Evolutionary conservation across 768 basidiomycete genomes (phyloP), one percentile per base, ranked within the genome.

Genomic region (Russula sp.): DNA sequence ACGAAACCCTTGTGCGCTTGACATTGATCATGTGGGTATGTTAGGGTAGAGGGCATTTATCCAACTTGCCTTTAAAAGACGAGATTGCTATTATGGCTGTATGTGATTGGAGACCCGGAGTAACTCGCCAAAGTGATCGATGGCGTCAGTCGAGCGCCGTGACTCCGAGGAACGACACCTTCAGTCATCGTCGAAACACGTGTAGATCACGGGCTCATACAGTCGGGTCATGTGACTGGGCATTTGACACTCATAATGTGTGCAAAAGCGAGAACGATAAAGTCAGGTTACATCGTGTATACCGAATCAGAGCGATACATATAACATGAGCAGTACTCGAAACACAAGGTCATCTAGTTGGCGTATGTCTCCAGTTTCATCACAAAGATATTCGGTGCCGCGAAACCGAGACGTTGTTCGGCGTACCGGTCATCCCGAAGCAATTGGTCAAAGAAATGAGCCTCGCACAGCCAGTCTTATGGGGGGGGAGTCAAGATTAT

Each of bases 381-480:
- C 44, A 91, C 78, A 70, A 89, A 89, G 44, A 91, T 81, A 70
- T 93, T 92, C 6, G 89, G 84, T 3, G 91, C 91, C 59, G 78
- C 80, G 74, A 83, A 93, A 1, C 91, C 91, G 34, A 93, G 82
- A 6, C 89, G 81, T 9, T 77, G 71, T 32, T 74, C 67, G 2
- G 80, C 76, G 67, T 91, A 92, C 8, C 68, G 69, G 66, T 90
- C 88, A 66, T 86, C 82, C 70, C 78, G 82, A 11, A 67, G 67
- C 60, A 93, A 68, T 16, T 80, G 78, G 62, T 92, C 89, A 62
- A 92, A 91, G 72, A 79, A 89, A 22, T 80, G 77, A 58, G 81
- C 79, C 59, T 91, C 91, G 49, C 87, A 80, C 20, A 92, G 79
- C 88, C 89, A 92, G 69, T 91, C 90, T 90, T 61, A 55, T 34